A percentile compares a stretch with the other conserved stretches of the same genome.
These are phyloP conservation scores for Mariannaea sp. DNA, from an alignment of 2,329 filamentous ascomycete genomes.

Conservation along the genomic window DNA sequence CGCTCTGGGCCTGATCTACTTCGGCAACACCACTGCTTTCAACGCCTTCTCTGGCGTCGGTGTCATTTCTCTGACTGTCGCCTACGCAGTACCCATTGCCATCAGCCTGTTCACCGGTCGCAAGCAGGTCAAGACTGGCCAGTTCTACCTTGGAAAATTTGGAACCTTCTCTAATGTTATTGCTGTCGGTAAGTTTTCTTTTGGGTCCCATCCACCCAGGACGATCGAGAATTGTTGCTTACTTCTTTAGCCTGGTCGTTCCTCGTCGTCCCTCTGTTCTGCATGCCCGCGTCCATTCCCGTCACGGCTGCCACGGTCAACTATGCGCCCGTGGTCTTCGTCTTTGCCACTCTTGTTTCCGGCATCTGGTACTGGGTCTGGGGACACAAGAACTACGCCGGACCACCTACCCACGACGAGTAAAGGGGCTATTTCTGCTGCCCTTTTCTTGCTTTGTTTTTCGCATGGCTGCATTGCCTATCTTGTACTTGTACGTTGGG, in stretches of 20 bases:
- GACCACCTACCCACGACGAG: slow-evolving; percentile 57
- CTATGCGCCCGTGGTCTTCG: slow-evolving; percentile 77
- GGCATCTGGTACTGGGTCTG: slow-evolving; percentile 70
- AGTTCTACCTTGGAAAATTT: slow-evolving; percentile 65
- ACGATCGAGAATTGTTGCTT: slow-evolving; percentile 13
- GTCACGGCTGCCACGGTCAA: slow-evolving; percentile 66
- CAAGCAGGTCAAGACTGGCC: slow-evolving; percentile 59
- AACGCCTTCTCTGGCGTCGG: slow-evolving; percentile 73
- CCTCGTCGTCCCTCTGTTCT: slow-evolving; percentile 74
- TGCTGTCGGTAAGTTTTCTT: slow-evolving; percentile 66
- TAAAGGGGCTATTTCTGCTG: slow-evolving; percentile 22
- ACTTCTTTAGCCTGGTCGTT: slow-evolving; percentile 62
- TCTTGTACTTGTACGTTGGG: slow-evolving; percentile 16
- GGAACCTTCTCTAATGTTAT: slow-evolving; percentile 67
- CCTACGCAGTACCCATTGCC: slow-evolving; percentile 70
- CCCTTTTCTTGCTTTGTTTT: slow-evolving; percentile 22
- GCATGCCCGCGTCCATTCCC: slow-evolving; percentile 69
- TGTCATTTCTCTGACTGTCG: slow-evolving; percentile 70
- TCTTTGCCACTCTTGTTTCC: slow-evolving; percentile 65
- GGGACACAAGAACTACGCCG: slow-evolving; percentile 71
- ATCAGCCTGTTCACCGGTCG: slow-evolving; percentile 66
- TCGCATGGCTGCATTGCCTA: slow-evolving; percentile 16
- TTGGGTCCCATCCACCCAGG: slow-evolving; percentile 26
- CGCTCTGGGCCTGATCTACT: slow-evolving; percentile 68
- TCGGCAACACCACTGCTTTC: slow-evolving; percentile 71